A percentile compares a stretch with the other conserved stretches of the same genome.
phyloP scores from a whole-genome alignment of 345 rosid genomes.

The Gossypium longicalyx region DNA sequence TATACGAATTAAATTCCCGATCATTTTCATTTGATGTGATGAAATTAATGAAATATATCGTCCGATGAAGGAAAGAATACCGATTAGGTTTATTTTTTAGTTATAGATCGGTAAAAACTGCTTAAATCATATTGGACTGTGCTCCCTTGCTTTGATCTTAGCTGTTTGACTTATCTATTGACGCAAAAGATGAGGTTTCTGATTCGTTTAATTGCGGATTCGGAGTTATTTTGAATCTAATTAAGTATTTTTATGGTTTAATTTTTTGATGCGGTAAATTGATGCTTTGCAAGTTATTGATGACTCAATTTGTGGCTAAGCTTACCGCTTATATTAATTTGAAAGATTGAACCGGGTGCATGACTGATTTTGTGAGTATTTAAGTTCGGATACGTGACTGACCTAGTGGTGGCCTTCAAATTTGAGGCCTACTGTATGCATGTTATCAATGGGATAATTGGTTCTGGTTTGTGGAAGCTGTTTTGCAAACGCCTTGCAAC shows the following conservation, averaged over 20 bases:
- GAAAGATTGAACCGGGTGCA: neutral
- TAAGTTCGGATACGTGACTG: no score
- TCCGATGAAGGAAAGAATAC: neutral
- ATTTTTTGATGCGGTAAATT: neutral
- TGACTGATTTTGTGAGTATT: neutral
- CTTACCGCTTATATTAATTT: neutral
- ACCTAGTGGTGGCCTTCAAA: neutral
- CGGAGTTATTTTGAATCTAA: neutral
- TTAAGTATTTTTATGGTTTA: neutral
- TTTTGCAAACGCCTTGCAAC: neutral
- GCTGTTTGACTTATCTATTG: conserved; percentile 8
- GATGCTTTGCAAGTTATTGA: neutral
- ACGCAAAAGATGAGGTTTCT: neutral
- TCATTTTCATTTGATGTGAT: neutral
- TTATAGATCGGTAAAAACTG: neutral
- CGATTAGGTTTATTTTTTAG: neutral
- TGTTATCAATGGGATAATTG: neutral
- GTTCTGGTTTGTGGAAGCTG: neutral
- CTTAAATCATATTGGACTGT: neutral
- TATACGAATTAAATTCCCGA: neutral
- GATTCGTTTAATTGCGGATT: neutral
- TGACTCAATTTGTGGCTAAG: neutral
- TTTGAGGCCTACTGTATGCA: neutral
- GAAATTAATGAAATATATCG: neutral
- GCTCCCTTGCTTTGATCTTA: neutral